Conservation (phyloP, 495 filamentous ascomycete genomes). For the Geopyxis carbonaria region DNA sequence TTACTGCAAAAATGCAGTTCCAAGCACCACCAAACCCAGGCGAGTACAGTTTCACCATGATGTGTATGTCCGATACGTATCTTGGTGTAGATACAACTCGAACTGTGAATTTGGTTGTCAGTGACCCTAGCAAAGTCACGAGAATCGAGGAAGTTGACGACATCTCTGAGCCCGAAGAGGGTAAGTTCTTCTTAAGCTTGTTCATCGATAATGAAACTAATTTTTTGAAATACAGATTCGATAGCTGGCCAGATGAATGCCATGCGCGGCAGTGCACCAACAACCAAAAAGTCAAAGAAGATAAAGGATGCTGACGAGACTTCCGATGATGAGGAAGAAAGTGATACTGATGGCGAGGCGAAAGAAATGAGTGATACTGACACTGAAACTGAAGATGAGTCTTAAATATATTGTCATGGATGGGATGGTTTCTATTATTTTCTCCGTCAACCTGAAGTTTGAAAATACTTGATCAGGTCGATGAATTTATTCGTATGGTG, state of each 20-base stretch:
- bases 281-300: conserved; percentile 37
- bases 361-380: conserved; percentile 21
- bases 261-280: conserved; percentile 43
- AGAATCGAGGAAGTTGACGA: conserved; percentile 73
- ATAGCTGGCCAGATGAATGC: conserved; percentile 89
- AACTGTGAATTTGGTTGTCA: conserved; percentile 77
- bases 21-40: conserved; percentile 85
- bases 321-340: conserved; percentile 73
- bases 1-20: conserved; percentile 95
- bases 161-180: conserved; percentile 94
- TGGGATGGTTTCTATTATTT: too few relatives aligned
- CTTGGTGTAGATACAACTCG: conserved; percentile 77
- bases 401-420: background rate
- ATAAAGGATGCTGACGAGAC: conserved; percentile 65
- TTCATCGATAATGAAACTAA: conserved; percentile 2
- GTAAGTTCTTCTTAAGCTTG: conserved; percentile 35
- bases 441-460: too few relatives aligned
- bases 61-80: conserved; percentile 84
- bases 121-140: conserved; percentile 70
- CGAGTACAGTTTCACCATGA: conserved; percentile 81
- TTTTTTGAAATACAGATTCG: conserved; percentile 44
- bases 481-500: too few relatives aligned
- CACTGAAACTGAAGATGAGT: conserved; percentile 20
- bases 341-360: conserved; percentile 46
- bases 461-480: too few relatives aligned